Percentiles rank a stretch among this genome's conserved stretches.
Evolutionary conservation across 495 filamentous ascomycete genomes (phyloP).

Genomic region (Aspergillus indologenus): DNA sequence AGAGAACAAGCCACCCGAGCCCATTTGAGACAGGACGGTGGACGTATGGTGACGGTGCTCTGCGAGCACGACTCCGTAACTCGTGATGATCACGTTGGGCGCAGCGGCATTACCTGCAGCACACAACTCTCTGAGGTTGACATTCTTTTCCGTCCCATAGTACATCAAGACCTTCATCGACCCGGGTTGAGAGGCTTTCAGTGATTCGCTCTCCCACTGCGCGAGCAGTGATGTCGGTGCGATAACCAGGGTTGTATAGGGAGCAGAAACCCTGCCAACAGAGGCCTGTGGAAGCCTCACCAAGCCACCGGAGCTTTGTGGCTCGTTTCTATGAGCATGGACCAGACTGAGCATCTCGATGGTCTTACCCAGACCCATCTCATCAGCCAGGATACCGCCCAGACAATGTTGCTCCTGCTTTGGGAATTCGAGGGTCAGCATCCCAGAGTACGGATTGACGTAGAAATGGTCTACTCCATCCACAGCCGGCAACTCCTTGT

Average conservation of each 20-base stretch:
- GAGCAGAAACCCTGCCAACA: conserved; percentile 59
- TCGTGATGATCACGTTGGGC: conserved; percentile 91
- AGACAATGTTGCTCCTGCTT: conserved; percentile 91
- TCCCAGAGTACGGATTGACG: conserved; percentile 94
- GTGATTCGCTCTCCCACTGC: conserved; percentile 94
- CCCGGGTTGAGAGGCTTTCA: conserved; percentile 79
- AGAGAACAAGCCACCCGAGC: conserved; percentile 77
- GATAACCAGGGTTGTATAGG: conserved; percentile 89
- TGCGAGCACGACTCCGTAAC: conserved; percentile 86
- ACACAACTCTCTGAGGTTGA: conserved; percentile 73
- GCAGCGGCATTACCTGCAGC: conserved; percentile 71
- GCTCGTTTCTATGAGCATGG: conserved; percentile 67
- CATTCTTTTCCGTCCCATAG: conserved; percentile 80
- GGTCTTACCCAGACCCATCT: conserved; percentile 89
- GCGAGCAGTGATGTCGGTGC: conserved; percentile 91
- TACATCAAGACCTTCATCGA: conserved; percentile 83
- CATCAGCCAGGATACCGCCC: conserved; percentile 90
- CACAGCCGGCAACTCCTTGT: conserved; percentile 64
- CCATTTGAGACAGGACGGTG: conserved; percentile 50
- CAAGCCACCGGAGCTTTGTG: conserved; percentile 55
- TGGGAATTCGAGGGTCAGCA: conserved; percentile 89
- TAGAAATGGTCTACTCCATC: conserved; percentile 73
- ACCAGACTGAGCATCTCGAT: conserved; percentile 96
- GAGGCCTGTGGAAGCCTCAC: conserved; percentile 56
- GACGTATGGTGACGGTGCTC: conserved; percentile 70